Evolutionary conservation across 768 basidiomycete species (phyloP), one percentile per base, ranked within the genome.

Genomic region (Coprinopsis sp.): DNA sequence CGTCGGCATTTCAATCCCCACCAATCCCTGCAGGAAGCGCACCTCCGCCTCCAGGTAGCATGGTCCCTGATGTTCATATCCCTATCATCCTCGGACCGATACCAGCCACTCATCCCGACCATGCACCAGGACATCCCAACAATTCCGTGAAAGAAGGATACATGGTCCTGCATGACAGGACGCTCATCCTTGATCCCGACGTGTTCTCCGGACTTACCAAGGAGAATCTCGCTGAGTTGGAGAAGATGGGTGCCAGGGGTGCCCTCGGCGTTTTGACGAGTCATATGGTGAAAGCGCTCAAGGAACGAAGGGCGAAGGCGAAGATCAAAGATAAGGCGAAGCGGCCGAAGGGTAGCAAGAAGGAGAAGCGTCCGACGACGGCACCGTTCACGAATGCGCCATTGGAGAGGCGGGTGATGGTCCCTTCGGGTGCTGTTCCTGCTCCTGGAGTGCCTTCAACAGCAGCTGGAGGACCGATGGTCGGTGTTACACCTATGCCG

Each of bases 141-240:
- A 75, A 79, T 43, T 73, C 73, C 2, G 69, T 63, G 10, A 76
- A 75, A 49, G 70, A 76, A 55, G 75, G 76, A 2, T 78, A 77
- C 25, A 91, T 96, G 70, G 79, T 90, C 19, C 67, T 94, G 11
- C 90, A 94, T 52, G 84, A 91, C 53, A 84, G 89, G 44, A 84
- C 78, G 24, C 76, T 96, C 18, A 79, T 91, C 46, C 78, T 96
- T 29, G 87, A 90, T 56, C 93, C 93, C 2, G 74, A 76, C 18
- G 84, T 95, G 27, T 96, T 96, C 59, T 77, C 84, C 7, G 82
- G 82, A 45, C 74, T 95, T 11, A 79, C 84, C 3, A 69, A 74
- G 34, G 82, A 84, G 51, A 85, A 85, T 62, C 67, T 95, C 34
- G 76, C 74, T 47, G 83, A 86, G 36, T 67, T 94, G 22, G 87